phyloP scores from a whole-genome alignment of 2,329 filamentous ascomycete genomes.

The Aspergillus brasiliensis region DNA sequence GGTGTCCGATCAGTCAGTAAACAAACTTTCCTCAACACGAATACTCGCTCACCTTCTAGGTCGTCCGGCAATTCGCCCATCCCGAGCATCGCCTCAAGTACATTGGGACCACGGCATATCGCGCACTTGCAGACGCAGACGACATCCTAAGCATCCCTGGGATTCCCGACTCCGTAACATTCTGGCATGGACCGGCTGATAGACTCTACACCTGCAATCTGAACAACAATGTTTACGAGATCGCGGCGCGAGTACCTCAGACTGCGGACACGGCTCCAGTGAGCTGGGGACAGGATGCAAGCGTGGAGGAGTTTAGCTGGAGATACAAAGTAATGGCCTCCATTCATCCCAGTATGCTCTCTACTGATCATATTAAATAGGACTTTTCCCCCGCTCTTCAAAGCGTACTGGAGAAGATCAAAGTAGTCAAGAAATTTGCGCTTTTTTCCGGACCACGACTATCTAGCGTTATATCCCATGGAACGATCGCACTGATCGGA shows the following conservation, averaged over 20 bases:
- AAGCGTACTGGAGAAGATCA: conserved; percentile 9
- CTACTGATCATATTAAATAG: neutral
- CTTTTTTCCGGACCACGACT: conserved; percentile 15
- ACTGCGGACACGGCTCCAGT: conserved; percentile 1
- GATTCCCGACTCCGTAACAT: conserved; percentile 14
- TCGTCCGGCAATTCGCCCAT: conserved; percentile 16
- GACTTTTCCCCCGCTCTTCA: conserved; percentile 11
- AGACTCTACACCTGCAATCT: conserved; percentile 19
- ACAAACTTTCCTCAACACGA: neutral
- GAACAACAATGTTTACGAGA: conserved; percentile 13
- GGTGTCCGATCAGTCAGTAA: conserved; percentile 16
- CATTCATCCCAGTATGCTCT: neutral
- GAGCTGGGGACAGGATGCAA: conserved; percentile 16
- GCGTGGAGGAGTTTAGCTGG: conserved; percentile 11
- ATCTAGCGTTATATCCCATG: conserved; percentile 3
- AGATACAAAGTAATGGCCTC: conserved; percentile 9
- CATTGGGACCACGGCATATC: conserved; percentile 16
- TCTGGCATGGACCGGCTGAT: conserved; percentile 17
- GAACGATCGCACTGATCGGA: conserved; percentile 14
- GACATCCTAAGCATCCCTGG: conserved; percentile 12
- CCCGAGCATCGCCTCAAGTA: conserved; percentile 14
- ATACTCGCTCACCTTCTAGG: neutral
- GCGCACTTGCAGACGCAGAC: conserved; percentile 9
- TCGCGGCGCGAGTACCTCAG: conserved; percentile 8
- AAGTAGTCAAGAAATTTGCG: conserved; percentile 14